Evolutionary conservation across 23 red algal species (phyloP).

Genomic region (Gracilaria caudata): DNA sequence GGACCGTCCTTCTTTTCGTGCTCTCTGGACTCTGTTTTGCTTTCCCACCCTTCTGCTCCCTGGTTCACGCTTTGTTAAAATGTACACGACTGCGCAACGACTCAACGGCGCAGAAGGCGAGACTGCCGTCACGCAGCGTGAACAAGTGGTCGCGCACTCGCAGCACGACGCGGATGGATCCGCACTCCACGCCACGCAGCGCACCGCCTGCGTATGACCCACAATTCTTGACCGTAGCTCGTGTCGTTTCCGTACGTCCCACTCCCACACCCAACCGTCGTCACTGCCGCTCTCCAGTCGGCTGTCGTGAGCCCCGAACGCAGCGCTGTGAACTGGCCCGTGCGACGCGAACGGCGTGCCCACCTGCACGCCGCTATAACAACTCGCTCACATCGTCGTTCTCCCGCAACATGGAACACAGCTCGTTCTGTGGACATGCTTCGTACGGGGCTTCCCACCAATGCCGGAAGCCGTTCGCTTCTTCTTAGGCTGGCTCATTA

Average conservation of each 20-base stretch:
- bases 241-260: background rate
- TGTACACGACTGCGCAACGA: too few species aligned
- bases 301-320: background rate
- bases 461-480: background rate
- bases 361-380: slow-evolving; percentile 7
- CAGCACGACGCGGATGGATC: background rate
- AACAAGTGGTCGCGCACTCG: too few species aligned
- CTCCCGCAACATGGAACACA: background rate
- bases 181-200: background rate
- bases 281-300: background rate
- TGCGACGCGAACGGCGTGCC: background rate
- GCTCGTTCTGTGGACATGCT: background rate
- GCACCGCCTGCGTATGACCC: background rate
- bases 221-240: background rate
- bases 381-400: background rate
- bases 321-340: background rate
- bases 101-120: too few species aligned
- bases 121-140: too few species aligned
- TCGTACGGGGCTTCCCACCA: background rate
- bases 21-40: too few species aligned
- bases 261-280: background rate
- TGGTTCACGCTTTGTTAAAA: too few species aligned
- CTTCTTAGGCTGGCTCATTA: background rate
- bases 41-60: too few species aligned
- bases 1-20: too few species aligned